phyloP scores from a whole-genome alignment of 306 rosid genomes.

The Quercus cerris region DNA sequence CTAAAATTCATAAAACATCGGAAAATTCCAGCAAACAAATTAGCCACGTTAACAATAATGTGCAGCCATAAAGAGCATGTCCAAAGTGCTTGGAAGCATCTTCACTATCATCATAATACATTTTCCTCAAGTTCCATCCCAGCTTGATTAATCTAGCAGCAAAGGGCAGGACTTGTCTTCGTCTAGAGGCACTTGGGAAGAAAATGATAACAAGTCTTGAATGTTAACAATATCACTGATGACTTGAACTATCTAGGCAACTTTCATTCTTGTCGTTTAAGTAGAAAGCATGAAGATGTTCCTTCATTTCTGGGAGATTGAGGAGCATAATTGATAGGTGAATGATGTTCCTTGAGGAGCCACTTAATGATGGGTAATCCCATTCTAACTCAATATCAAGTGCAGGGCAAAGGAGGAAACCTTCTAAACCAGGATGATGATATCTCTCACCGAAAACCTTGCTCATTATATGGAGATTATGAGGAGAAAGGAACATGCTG shows the following conservation, averaged over 20 bases:
- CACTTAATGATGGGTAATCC: constrained; percentile 26
- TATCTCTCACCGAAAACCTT: constrained; percentile 21
- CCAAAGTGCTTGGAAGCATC: background rate
- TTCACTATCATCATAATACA: background rate
- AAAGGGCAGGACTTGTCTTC: constrained; percentile 33
- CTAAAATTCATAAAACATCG: background rate
- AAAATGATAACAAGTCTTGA: background rate
- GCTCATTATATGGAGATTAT: constrained; percentile 29
- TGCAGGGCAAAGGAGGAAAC: constrained; percentile 38
- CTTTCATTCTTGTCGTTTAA: too few species aligned
- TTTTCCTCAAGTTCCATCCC: background rate
- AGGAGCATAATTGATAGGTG: too few species aligned
- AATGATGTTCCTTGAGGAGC: constrained; percentile 9
- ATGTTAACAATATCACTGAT: constrained; percentile 20
- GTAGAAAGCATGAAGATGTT: too few species aligned
- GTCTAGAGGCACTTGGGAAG: constrained; percentile 28
- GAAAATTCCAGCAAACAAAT: background rate
- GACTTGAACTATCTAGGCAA: constrained; percentile 16
- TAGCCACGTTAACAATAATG: background rate
- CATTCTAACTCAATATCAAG: constrained; percentile 28
- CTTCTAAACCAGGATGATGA: constrained; percentile 29
- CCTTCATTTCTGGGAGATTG: too few species aligned
- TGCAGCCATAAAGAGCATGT: background rate
- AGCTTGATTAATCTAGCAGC: constrained; percentile 18
- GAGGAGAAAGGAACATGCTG: constrained; percentile 28